A percentile compares a stretch with the other conserved stretches of the same genome.
Evolutionary conservation across 176 grass and related monocot species (phyloP).

Genomic region (Elymus sibiricus): DNA sequence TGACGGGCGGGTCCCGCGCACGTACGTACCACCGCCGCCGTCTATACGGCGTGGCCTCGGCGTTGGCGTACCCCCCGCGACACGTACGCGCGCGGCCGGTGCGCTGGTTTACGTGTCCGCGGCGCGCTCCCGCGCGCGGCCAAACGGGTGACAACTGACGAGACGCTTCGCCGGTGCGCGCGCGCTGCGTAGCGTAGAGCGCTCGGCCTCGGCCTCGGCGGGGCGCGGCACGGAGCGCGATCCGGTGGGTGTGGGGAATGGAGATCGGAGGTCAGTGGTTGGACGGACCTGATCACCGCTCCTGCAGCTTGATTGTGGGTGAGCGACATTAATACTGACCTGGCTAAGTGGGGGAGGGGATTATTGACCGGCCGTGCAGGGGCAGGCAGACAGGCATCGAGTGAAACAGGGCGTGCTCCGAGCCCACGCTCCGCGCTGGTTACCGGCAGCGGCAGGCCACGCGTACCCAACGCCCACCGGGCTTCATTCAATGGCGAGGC

Average conservation of each 20-base stretch:
- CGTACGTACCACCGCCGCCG: neutral
- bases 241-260: neutral
- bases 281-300: neutral
- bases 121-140: neutral
- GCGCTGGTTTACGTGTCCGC: neutral
- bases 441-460: neutral
- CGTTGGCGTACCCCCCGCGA: neutral
- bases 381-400: neutral
- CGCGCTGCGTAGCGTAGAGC: neutral
- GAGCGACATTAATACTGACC: neutral
- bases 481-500: slow-evolving; percentile 5
- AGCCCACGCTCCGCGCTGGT: neutral
- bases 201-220: neutral
- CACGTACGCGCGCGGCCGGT: slow-evolving; percentile 8
- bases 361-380: neutral
- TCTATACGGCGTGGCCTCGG: neutral
- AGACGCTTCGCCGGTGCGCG: neutral
- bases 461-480: neutral
- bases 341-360: neutral
- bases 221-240: neutral
- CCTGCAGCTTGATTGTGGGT: neutral
- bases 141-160: neutral
- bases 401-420: neutral
- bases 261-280: neutral
- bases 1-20: slow-evolving; percentile 1